These are phyloP conservation scores for Ophiostoma sp. DNA, from an alignment of 2,329 filamentous ascomycete genomes.

Conservation along the genomic window DNA sequence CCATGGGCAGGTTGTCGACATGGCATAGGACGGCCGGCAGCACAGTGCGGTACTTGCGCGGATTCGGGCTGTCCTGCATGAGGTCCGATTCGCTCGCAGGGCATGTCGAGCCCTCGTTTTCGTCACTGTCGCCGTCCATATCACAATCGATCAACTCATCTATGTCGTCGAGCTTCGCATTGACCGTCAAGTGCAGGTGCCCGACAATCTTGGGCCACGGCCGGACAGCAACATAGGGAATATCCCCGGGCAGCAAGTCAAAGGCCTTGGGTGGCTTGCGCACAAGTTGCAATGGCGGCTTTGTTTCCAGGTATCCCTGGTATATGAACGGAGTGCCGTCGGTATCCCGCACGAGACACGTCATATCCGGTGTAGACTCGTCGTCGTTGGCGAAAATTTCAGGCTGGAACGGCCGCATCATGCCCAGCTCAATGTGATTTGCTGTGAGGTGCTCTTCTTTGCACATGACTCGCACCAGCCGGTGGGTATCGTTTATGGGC, in stretches of 20 bases:
- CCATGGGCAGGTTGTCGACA: conserved; percentile 44
- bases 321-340: conserved; percentile 39
- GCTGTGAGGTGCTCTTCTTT: conserved; percentile 29
- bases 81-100: conserved; percentile 36
- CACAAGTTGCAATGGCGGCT: conserved; percentile 41
- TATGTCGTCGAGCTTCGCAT: conserved; percentile 12
- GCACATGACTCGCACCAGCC: conserved; percentile 41
- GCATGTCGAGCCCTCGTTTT: background rate
- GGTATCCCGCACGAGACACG: conserved; percentile 40
- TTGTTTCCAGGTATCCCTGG: conserved; percentile 38
- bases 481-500: conserved; percentile 36
- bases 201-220: conserved; percentile 53
- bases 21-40: conserved; percentile 46
- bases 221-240: conserved; percentile 44
- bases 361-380: conserved; percentile 6
- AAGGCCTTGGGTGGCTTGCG: conserved; percentile 36
- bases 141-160: background rate
- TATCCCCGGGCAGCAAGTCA: conserved; percentile 39
- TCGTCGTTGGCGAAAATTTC: background rate
- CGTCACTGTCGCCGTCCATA: background rate
- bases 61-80: no score
- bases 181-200: conserved; percentile 46
- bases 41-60: conserved; percentile 30
- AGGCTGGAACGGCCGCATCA: conserved; percentile 16
- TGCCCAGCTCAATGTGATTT: conserved; percentile 32